phyloP scores from a whole-genome alignment of 371 early-diverging fungal species.

The Mucor plumbeus region DNA sequence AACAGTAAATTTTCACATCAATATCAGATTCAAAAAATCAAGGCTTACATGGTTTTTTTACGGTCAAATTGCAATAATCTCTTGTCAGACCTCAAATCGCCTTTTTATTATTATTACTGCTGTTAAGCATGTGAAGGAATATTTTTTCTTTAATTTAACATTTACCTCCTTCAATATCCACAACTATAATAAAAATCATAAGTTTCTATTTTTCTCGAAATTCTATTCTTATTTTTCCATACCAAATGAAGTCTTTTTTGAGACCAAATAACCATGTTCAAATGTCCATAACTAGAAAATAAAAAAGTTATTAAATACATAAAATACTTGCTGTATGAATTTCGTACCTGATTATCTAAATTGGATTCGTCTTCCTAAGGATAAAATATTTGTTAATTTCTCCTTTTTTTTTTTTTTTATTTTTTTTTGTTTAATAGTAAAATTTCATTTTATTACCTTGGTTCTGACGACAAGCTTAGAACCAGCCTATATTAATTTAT shows the following conservation, averaged over 20 bases:
- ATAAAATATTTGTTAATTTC: not conserved
- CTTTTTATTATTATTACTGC: not conserved
- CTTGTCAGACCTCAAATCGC: conserved; percentile 31
- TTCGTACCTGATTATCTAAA: not conserved
- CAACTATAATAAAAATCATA: conserved; percentile 21
- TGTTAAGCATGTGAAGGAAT: conserved; percentile 4
- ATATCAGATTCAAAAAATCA: not conserved
- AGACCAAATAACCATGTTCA: conserved; percentile 40
- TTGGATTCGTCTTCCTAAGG: not conserved
- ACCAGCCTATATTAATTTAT: conserved; percentile 16
- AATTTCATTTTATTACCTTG: conserved; percentile 10
- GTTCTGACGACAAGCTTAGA: conserved; percentile 9
- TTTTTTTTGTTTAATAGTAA: conserved; percentile 5
- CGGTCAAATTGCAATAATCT: conserved; percentile 49
- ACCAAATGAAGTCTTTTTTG: conserved; percentile 42
- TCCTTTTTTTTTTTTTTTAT: not conserved
- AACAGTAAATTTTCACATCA: not conserved
- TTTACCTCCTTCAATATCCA: conserved; percentile 50
- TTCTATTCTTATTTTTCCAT: conserved; percentile 8
- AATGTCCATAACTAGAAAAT: conserved; percentile 35
- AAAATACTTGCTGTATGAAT: not conserved
- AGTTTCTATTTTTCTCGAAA: not conserved
- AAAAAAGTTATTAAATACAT: not conserved
- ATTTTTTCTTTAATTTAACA: not conserved
- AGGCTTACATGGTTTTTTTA: conserved; percentile 37